These are phyloP conservation scores for Amesomyces nigricolor DNA, from an alignment of 2,329 filamentous ascomycete genomes.

Conservation along the genomic window DNA sequence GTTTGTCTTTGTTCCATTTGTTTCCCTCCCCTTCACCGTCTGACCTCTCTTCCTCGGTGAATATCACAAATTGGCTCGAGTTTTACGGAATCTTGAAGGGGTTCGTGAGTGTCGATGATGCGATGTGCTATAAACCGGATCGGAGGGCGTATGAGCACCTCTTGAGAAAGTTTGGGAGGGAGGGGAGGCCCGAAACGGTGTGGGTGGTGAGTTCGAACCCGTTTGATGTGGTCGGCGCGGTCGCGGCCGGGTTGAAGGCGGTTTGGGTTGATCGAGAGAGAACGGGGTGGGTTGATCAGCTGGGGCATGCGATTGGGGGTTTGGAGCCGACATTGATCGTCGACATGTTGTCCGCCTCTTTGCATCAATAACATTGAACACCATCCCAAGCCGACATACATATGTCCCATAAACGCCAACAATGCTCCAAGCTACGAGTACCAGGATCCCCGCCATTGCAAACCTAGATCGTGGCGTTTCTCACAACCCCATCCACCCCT, in stretches of 20 bases:
- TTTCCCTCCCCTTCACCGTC: conserved; percentile 5
- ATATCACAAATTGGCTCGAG: conserved; percentile 50
- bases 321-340: conserved; percentile 49
- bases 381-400: too few relatives aligned
- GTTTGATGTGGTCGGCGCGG: conserved; percentile 65
- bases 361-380: too few relatives aligned
- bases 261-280: conserved; percentile 53
- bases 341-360: too few relatives aligned
- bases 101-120: conserved; percentile 56
- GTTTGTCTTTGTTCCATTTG: conserved; percentile 21
- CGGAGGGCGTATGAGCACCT: conserved; percentile 57
- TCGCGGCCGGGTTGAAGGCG: conserved; percentile 41
- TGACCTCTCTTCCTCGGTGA: conserved; percentile 49
- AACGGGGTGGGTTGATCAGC: conserved; percentile 59
- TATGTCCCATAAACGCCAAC: background rate
- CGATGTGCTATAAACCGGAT: conserved; percentile 60
- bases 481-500: conserved; percentile 34
- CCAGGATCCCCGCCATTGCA: background rate
- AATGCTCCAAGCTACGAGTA: background rate
- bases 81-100: conserved; percentile 46
- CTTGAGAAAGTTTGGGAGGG: conserved; percentile 43
- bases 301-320: conserved; percentile 42
- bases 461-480: conserved; percentile 35
- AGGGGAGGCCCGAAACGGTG: conserved; percentile 42
- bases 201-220: conserved; percentile 70